Evolutionary conservation across 2,329 filamentous ascomycete species (phyloP).

Genomic region (Bipolaris victoriae): DNA sequence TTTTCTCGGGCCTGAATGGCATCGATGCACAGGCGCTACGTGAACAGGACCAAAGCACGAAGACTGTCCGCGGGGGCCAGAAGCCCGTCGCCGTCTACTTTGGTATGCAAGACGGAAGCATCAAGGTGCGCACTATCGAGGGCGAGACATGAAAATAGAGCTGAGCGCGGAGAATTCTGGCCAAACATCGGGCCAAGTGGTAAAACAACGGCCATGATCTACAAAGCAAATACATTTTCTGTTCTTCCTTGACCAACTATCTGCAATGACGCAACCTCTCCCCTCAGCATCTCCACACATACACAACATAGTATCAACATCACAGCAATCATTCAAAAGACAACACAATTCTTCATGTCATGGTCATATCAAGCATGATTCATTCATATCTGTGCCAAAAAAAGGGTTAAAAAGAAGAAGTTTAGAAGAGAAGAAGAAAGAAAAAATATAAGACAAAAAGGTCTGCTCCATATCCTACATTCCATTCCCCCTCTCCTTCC

Average conservation of each 20-base stretch:
- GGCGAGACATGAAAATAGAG: conserved; percentile 26
- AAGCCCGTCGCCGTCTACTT: conserved; percentile 96
- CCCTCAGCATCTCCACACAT: background rate
- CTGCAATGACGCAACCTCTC: background rate
- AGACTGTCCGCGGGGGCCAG: conserved; percentile 67
- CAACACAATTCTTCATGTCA: background rate
- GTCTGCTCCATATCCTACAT: background rate
- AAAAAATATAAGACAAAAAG: background rate
- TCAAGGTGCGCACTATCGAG: conserved; percentile 46
- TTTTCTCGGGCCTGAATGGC: conserved; percentile 86
- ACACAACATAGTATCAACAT: background rate
- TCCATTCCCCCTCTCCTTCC: background rate
- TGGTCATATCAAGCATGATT: conserved; percentile 3
- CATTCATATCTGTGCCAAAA: no score
- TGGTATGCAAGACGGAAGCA: conserved; percentile 72
- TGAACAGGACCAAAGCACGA: conserved; percentile 27
- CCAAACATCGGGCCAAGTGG: background rate
- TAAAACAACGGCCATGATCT: no score
- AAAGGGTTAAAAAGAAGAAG: no score
- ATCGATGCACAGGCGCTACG: conserved; percentile 64
- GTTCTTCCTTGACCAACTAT: background rate
- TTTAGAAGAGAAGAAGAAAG: no score
- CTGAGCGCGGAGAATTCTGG: background rate
- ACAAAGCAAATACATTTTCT: no score
- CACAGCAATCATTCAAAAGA: background rate